These are phyloP conservation scores for Cercospora sp. DNA, from an alignment of 2,329 filamentous ascomycete genomes.

Conservation along the genomic window DNA sequence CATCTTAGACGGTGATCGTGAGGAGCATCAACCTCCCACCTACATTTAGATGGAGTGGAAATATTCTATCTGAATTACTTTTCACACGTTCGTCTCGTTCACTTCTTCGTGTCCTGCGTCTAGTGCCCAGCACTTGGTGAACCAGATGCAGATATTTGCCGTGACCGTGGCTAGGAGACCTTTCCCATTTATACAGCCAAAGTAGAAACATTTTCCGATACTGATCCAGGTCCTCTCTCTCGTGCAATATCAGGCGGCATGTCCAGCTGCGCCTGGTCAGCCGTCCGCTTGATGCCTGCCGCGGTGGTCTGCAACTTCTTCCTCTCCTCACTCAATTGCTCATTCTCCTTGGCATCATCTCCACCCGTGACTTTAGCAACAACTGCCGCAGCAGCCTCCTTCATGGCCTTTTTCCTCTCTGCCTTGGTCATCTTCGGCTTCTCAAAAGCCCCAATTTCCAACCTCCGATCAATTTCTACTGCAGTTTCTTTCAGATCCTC, in stretches of 20 bases:
- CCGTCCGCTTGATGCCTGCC: conserved; percentile 28
- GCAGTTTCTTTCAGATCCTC: conserved; percentile 63
- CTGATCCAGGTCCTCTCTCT: conserved; percentile 25
- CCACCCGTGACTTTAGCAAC: conserved; percentile 45
- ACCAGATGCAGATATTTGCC: background rate
- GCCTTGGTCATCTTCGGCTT: conserved; percentile 53
- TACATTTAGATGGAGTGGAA: background rate
- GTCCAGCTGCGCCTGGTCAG: conserved; percentile 28
- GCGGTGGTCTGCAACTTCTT: conserved; percentile 22
- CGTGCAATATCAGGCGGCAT: conserved; percentile 29
- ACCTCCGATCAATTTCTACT: conserved; percentile 62
- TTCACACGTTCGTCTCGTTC: background rate
- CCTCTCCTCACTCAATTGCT: conserved; percentile 37
- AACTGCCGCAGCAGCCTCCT: conserved; percentile 42
- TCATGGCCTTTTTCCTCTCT: conserved; percentile 47
- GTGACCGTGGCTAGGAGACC: background rate
- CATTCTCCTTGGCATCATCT: conserved; percentile 9
- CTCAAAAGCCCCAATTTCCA: conserved; percentile 54
- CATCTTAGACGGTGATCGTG: background rate
- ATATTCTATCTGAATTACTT: background rate
- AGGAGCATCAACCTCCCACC: background rate
- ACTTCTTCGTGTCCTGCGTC: background rate
- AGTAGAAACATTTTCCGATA: conserved; percentile 27
- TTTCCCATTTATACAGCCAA: conserved; percentile 21
- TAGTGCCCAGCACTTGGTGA: conserved; percentile 23